Base-by-base conservation (phyloP, 75 land plant genomes). In the Isoetes taiwanensis region DNA sequence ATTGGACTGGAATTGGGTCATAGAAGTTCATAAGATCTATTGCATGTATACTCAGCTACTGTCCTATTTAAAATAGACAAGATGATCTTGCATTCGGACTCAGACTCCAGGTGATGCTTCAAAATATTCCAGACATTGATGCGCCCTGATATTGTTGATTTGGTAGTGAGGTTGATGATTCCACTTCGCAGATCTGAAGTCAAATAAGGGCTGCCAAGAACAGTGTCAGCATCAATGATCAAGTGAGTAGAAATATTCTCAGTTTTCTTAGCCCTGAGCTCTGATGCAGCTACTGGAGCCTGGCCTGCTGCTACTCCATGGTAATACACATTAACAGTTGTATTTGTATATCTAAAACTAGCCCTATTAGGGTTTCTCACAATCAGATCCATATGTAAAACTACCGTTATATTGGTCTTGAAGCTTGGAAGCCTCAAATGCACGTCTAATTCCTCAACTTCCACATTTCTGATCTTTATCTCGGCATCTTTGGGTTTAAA, bases 301-400 rank as follows among this genome's bases (percentile, higher is more conserved):
- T 69, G 74, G 2, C 91, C 91, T 12, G 83, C 73, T 57, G 76
- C 80, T 19, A 29, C 32, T 0, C 74, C 83, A 21, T 60, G 63
- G 66, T 74, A 77, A 59, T 73, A 38, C 30, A 86, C 58, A 73
- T 67, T 64, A 48, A 76, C 52, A 0, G 70, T 64, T 72, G 83
- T 80, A 76, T 83, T 82, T 63, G 75, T 73, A 68, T 86, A 85
- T 59, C 69, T 65, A 76, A 83, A 83, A 54, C 64, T 54, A 27
- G 75, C 83, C 23, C 70, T 67, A 66, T 83, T 86, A 9, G 91
- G 91, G 73, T 86, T 86, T 46, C 60, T 60, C 30, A 85, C 66
- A 4, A 74, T 37, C 46, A 85, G 10, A 30, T 35, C 50, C 55
- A 75, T n/a, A n/a, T n/a, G n/a, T n/a, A n/a, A n/a, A n/a, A n/a